Evolutionary conservation across 2,329 filamentous ascomycete species (phyloP).

Genomic region (Plenodomus biglobosus): DNA sequence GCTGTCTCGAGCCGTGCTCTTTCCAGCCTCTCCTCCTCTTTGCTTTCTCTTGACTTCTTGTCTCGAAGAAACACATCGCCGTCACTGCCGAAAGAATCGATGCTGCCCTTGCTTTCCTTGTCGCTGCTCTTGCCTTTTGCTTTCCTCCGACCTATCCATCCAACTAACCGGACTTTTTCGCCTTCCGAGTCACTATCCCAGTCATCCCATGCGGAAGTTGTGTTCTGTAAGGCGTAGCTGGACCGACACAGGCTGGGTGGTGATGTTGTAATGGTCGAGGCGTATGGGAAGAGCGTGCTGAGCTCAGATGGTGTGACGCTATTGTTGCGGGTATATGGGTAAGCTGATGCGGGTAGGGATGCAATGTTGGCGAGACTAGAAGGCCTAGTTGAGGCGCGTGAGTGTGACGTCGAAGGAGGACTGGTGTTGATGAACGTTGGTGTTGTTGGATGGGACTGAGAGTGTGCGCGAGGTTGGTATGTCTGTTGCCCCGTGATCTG

Average conservation of each 20-base stretch:
- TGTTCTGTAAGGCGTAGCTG: slow-evolving; percentile 32
- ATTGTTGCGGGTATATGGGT: slow-evolving; percentile 22
- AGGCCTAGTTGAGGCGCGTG: slow-evolving; percentile 19
- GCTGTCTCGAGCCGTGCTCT: slow-evolving; percentile 1
- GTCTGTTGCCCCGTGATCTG: slow-evolving; percentile 26
- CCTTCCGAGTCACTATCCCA: slow-evolving; percentile 39
- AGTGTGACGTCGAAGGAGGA: slow-evolving; percentile 27
- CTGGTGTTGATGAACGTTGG: slow-evolving; percentile 24
- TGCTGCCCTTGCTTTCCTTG: slow-evolving; percentile 16
- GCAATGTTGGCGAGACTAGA: slow-evolving; percentile 31
- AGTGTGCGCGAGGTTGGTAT: slow-evolving; percentile 5
- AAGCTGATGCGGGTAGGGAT: slow-evolving; percentile 18
- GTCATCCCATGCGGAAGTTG: slow-evolving; percentile 41
- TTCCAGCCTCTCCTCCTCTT: slow-evolving; percentile 9
- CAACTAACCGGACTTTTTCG: slow-evolving; percentile 34
- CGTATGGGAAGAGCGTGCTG: slow-evolving; percentile 26
- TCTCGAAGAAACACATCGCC: slow-evolving; percentile 4
- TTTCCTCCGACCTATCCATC: slow-evolving; percentile 23
- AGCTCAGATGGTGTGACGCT: slow-evolving; percentile 35
- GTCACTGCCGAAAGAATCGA: slow-evolving; percentile 15
- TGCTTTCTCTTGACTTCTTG: slow-evolving; percentile 4
- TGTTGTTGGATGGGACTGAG: slow-evolving; percentile 18
- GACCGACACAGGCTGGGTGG: slow-evolving; percentile 22
- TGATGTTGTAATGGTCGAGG: slow-evolving; percentile 14
- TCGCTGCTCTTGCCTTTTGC: slow-evolving; percentile 10